Evolutionary conservation across 768 basidiomycete genomes (phyloP).

Genomic region (Xerocomus spinulosus): DNA sequence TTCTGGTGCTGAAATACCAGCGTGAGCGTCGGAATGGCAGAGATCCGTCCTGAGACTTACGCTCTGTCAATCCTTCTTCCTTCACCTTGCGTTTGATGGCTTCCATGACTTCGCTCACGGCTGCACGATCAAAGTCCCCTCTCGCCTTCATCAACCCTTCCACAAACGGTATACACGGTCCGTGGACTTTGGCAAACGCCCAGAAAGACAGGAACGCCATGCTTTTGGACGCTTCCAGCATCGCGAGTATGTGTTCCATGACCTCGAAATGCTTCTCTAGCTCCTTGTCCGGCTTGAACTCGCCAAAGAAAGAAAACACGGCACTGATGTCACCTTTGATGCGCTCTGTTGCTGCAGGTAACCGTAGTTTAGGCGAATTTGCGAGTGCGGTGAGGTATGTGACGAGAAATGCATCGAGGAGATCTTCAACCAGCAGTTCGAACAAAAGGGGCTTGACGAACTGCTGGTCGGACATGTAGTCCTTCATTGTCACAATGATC

Average conservation of each 20-base stretch:
- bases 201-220: conserved; percentile 92
- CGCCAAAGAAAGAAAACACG: conserved; percentile 76
- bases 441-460: conserved; percentile 89
- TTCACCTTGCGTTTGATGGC: conserved; percentile 89
- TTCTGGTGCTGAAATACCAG: conserved; percentile 52
- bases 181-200: conserved; percentile 89
- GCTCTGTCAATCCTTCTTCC: conserved; percentile 79
- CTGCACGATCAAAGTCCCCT: conserved; percentile 86
- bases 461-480: conserved; percentile 92
- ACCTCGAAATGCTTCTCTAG: conserved; percentile 83
- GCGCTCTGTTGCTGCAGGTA: conserved; percentile 79
- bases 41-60: conserved; percentile 42
- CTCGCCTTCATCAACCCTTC: conserved; percentile 87
- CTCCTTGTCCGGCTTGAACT: conserved; percentile 72
- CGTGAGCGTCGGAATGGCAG: conserved; percentile 1
- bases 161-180: conserved; percentile 88
- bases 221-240: conserved; percentile 83
- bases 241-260: conserved; percentile 72
- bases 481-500: conserved; percentile 91
- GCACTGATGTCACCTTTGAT: conserved; percentile 79
- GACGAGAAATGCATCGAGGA: conserved; percentile 86
- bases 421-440: conserved; percentile 88
- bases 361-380: conserved; percentile 77
- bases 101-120: conserved; percentile 88
- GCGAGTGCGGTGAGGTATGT: conserved; percentile 85